Evolutionary conservation across 768 basidiomycete genomes (phyloP).

Genomic region (Tricholoma sp.): DNA sequence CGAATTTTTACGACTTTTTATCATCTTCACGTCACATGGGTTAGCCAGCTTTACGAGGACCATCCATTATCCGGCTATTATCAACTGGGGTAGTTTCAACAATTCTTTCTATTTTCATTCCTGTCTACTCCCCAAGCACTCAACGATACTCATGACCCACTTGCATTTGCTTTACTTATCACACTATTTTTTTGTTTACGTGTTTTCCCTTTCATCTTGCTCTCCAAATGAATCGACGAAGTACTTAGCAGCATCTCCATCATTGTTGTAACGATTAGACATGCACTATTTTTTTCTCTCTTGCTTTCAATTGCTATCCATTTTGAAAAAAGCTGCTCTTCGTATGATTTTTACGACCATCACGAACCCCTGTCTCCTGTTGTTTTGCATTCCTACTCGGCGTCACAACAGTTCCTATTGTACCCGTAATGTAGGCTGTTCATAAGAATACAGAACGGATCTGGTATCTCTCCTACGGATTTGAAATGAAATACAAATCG

Average conservation of each 20-base stretch:
- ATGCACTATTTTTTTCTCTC: slow-evolving; percentile 42
- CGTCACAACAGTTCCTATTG: not conserved
- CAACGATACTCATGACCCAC: slow-evolving; percentile 1
- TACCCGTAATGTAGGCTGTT: slow-evolving; percentile 1
- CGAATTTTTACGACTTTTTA: slow-evolving; percentile 26
- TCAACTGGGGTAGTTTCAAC: slow-evolving; percentile 4
- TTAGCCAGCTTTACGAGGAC: slow-evolving; percentile 8
- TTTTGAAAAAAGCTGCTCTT: slow-evolving; percentile 22
- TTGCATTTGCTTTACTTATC: slow-evolving; percentile 5
- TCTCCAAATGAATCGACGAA: not conserved
- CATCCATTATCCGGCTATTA: slow-evolving; percentile 5
- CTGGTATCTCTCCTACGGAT: not conserved
- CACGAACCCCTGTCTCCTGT: slow-evolving; percentile 10
- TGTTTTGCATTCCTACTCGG: slow-evolving; percentile 9
- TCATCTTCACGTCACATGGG: slow-evolving; percentile 17
- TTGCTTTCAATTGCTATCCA: slow-evolving; percentile 24
- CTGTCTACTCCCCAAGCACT: not conserved
- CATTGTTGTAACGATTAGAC: slow-evolving; percentile 73
- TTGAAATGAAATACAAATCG: not conserved
- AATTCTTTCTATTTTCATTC: slow-evolving; percentile 1
- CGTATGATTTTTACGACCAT: slow-evolving; percentile 18
- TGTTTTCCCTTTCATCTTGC: slow-evolving; percentile 1
- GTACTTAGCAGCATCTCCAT: slow-evolving; percentile 15
- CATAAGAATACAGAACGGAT: not conserved
- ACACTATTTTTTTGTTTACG: slow-evolving; percentile 2